Percentiles rank a stretch among this genome's conserved stretches.
These are phyloP conservation scores for Flaveria ramosissima DNA, from an alignment of 129 eudicot species.

Conservation along the genomic window DNA sequence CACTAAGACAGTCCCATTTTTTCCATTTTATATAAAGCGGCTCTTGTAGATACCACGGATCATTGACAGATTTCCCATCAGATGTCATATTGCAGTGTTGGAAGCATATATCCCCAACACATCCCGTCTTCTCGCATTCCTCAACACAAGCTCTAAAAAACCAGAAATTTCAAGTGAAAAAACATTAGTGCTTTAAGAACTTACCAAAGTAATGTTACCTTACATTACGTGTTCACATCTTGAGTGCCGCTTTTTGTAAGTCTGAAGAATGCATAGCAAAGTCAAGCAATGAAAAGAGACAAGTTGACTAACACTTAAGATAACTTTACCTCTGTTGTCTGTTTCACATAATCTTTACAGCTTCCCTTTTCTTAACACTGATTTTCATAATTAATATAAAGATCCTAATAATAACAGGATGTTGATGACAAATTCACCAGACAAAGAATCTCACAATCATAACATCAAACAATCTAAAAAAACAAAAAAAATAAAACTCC, in stretches of 20 bases:
- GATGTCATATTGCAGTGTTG: slow-evolving; percentile 87
- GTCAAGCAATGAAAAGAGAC: slow-evolving; percentile 22
- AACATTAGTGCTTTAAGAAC: slow-evolving; percentile 23
- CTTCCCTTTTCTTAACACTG: not conserved
- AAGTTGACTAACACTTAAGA: slow-evolving; percentile 5
- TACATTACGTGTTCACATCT: slow-evolving; percentile 27
- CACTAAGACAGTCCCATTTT: slow-evolving; percentile 95
- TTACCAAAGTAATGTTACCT: slow-evolving; percentile 15
- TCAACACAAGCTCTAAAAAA: slow-evolving; percentile 73
- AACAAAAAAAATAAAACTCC: not conserved
- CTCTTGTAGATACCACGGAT: slow-evolving; percentile 96
- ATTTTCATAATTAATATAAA: not conserved
- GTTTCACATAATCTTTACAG: slow-evolving; percentile 13
- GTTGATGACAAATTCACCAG: slow-evolving; percentile 14
- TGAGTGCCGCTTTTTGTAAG: slow-evolving; percentile 25
- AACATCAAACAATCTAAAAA: not conserved
- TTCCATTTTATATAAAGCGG: slow-evolving; percentile 94
- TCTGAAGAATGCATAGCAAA: slow-evolving; percentile 23
- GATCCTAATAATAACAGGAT: not conserved
- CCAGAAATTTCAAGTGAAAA: slow-evolving; percentile 28
- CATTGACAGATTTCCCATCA: slow-evolving; percentile 62
- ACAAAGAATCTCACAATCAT: slow-evolving; percentile 6
- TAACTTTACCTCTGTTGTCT: slow-evolving; percentile 3
- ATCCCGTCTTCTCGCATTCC: slow-evolving; percentile 91
- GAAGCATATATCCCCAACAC: slow-evolving; percentile 76